A percentile compares a stretch with the other conserved stretches of the same genome.
Conservation (phyloP, 2,329 filamentous ascomycete species). For the Fusarium cyanostomum region DNA sequence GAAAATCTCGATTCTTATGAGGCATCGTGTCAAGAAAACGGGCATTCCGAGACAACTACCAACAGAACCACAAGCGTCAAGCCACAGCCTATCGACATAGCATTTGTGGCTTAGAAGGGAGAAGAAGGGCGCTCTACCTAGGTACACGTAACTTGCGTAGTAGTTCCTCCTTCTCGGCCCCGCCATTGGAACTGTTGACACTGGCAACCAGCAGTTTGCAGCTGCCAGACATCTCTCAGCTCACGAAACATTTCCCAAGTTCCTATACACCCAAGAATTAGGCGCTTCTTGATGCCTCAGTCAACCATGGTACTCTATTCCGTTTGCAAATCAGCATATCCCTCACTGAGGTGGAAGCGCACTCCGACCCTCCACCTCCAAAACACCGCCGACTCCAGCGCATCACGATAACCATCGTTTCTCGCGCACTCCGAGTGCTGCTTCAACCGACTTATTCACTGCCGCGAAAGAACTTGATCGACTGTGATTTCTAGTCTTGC, state of each 20-base stretch:
- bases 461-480: not conserved
- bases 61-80: not conserved
- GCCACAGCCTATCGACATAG: not conserved
- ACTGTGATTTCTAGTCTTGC: not conserved
- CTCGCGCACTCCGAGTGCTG: constrained; percentile 1
- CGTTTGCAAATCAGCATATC: not conserved
- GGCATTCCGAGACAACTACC: not conserved
- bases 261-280: not conserved
- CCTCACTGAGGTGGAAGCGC: not conserved
- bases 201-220: constrained; percentile 14
- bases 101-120: not conserved
- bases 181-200: constrained; percentile 10
- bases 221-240: constrained; percentile 5
- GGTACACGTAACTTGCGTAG: too few relatives aligned
- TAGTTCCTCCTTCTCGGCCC: not conserved
- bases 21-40: too few relatives aligned
- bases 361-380: not conserved
- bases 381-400: constrained; percentile 1
- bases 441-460: not conserved
- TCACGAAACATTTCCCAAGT: not conserved
- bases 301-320: not conserved
- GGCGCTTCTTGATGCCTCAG: constrained; percentile 7
- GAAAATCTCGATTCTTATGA: too few relatives aligned
- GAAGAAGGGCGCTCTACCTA: too few relatives aligned
- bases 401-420: constrained; percentile 8